These are phyloP conservation scores for Diplodia corticola DNA, from an alignment of 2,329 filamentous ascomycete genomes.

Conservation along the genomic window DNA sequence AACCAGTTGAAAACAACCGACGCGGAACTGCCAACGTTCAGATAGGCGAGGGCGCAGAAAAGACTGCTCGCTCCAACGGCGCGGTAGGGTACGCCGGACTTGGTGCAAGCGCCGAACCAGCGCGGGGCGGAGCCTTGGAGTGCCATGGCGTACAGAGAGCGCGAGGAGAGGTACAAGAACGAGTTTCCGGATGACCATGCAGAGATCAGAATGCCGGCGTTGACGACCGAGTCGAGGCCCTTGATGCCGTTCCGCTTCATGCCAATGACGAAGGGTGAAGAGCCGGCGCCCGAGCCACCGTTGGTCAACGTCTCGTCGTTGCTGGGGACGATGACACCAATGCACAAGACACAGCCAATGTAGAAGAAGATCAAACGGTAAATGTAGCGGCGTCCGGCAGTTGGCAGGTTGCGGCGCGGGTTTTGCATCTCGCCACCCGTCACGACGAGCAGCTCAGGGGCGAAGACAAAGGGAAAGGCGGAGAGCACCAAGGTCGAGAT, in stretches of 20 bases:
- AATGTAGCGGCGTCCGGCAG: slow-evolving; percentile 60
- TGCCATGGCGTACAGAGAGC: slow-evolving; percentile 56
- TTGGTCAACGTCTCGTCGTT: slow-evolving; percentile 53
- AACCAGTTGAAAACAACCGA: slow-evolving; percentile 66
- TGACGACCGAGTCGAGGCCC: slow-evolving; percentile 66
- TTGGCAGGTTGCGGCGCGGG: slow-evolving; percentile 60
- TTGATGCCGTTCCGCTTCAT: slow-evolving; percentile 53
- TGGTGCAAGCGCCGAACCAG: slow-evolving; percentile 61
- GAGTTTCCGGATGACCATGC: slow-evolving; percentile 61
- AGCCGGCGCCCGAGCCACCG: slow-evolving; percentile 56
- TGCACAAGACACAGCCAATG: slow-evolving; percentile 58
- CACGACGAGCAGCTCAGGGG: slow-evolving; percentile 52
- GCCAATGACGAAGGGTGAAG: slow-evolving; percentile 53
- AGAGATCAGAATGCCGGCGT: slow-evolving; percentile 68
- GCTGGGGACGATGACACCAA: slow-evolving; percentile 60
- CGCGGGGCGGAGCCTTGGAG: slow-evolving; percentile 65
- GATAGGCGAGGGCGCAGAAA: slow-evolving; percentile 51
- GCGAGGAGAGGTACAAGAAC: slow-evolving; percentile 55
- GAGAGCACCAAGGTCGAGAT: slow-evolving; percentile 53
- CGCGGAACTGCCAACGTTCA: slow-evolving; percentile 48
- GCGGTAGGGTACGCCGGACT: slow-evolving; percentile 57
- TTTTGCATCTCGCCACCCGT: slow-evolving; percentile 60
- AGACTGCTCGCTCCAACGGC: slow-evolving; percentile 47
- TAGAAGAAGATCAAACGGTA: slow-evolving; percentile 65
- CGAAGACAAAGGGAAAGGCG: slow-evolving; percentile 50